Conservation (phyloP, 805 yeast species). For the Kazachstania psychrophila region DNA sequence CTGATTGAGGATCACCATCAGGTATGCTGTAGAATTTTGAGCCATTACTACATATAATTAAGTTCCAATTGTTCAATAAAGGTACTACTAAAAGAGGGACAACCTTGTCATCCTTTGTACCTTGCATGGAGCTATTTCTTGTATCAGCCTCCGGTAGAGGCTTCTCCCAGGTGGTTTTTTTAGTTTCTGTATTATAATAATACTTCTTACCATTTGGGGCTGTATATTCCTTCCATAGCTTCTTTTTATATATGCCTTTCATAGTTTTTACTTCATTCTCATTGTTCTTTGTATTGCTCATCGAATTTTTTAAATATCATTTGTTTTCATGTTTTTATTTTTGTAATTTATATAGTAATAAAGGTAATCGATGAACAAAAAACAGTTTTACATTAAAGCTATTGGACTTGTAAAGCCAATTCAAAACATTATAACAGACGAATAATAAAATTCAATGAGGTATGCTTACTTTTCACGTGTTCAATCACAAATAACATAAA, state of each 20-base stretch:
- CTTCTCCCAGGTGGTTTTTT: conserved; percentile 33
- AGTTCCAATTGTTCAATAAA: conserved; percentile 31
- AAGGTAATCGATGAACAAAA: no score
- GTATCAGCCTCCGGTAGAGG: conserved; percentile 16
- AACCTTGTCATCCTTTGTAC: conserved; percentile 7
- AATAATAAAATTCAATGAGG: no score
- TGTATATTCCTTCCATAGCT: conserved; percentile 31
- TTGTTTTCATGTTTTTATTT: no score
- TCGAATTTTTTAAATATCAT: not conserved
- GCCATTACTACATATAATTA: conserved; percentile 37
- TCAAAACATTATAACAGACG: no score
- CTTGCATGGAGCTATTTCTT: not conserved
- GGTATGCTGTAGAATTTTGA: conserved; percentile 34
- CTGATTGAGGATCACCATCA: conserved; percentile 15
- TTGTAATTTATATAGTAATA: no score
- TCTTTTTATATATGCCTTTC: not conserved
- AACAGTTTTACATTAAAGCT: no score
- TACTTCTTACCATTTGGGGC: conserved; percentile 34
- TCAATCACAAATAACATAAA: no score
- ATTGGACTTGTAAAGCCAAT: no score
- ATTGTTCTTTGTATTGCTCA: not conserved
- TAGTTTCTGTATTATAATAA: conserved; percentile 32
- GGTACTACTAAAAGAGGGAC: conserved; percentile 13
- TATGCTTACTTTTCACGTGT: no score
- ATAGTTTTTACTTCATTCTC: no score